Evolutionary conservation across 805 yeast genomes (phyloP).

Genomic region (Helenozyma baotianmanensis): DNA sequence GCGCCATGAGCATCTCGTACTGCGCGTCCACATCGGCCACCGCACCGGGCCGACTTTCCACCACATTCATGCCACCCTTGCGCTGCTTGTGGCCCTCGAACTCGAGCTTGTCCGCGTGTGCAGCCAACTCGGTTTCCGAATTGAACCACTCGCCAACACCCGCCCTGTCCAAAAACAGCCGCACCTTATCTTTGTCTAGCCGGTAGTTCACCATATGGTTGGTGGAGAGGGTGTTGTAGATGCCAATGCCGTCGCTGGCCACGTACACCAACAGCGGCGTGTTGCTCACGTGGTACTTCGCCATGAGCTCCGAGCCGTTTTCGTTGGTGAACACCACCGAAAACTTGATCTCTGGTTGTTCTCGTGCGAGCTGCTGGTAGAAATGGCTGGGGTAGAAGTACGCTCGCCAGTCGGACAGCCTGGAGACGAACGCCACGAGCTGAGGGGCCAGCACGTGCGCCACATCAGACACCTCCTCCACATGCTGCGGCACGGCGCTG

Average conservation of each 20-base stretch:
- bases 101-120: slow-evolving; percentile 4
- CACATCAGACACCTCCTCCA: slow-evolving; percentile 1
- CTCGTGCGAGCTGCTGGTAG: slow-evolving; percentile 24
- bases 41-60: slow-evolving; percentile 4
- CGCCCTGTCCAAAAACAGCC: slow-evolving; percentile 7
- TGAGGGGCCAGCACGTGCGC: not conserved
- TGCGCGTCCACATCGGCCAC: slow-evolving; percentile 16
- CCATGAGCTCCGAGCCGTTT: slow-evolving; percentile 17
- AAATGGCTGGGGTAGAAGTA: slow-evolving; percentile 31
- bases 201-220: slow-evolving; percentile 14
- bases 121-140: slow-evolving; percentile 4
- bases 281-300: slow-evolving; percentile 25
- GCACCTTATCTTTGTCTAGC: slow-evolving; percentile 15
- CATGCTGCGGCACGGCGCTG: not conserved
- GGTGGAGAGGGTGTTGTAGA: slow-evolving; percentile 21
- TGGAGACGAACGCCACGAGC: slow-evolving; percentile 11
- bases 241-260: slow-evolving; percentile 19
- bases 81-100: slow-evolving; percentile 13
- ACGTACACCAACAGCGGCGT: slow-evolving; percentile 29
- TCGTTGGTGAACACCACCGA: slow-evolving; percentile 23
- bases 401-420: slow-evolving; percentile 27
- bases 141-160: slow-evolving; percentile 10
- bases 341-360: slow-evolving; percentile 14
- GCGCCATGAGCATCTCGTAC: slow-evolving; percentile 14
- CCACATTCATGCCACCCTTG: slow-evolving; percentile 12